phyloP scores from a whole-genome alignment of 257 asterid genomes.

The Solanum paucissectum region DNA sequence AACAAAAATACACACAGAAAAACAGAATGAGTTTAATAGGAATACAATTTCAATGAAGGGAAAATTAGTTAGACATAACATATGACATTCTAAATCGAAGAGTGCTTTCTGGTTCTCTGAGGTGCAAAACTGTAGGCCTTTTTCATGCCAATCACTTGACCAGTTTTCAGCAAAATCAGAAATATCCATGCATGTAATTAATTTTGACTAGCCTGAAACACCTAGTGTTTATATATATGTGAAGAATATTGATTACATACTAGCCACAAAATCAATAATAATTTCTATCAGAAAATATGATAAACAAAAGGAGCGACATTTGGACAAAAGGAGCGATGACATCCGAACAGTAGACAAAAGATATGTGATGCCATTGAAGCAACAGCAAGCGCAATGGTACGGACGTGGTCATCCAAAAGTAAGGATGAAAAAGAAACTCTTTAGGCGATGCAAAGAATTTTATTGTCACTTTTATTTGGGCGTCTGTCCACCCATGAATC shows the following conservation, averaged over 20 bases:
- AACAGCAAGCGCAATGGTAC: not conserved
- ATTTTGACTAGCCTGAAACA: not conserved
- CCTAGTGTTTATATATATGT: not conserved
- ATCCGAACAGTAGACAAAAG: not conserved
- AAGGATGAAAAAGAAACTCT: not conserved
- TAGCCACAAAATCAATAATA: not conserved
- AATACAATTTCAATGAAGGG: not conserved
- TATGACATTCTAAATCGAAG: not conserved
- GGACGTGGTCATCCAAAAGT: not conserved
- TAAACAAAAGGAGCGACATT: not conserved
- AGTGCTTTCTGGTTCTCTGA: not conserved
- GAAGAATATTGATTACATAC: not conserved
- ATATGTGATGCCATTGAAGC: not conserved
- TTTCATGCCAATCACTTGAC: not conserved
- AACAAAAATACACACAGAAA: not conserved
- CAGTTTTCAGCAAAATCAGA: not conserved
- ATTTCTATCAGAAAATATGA: not conserved
- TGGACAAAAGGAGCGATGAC: not conserved
- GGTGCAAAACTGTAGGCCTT: not conserved
- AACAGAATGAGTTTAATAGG: not conserved
- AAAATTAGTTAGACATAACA: not conserved
- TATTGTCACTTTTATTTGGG: not conserved
- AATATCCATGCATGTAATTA: not conserved
- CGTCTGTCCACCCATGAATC: not conserved
- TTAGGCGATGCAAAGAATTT: not conserved